phyloP scores from a whole-genome alignment of 2,329 filamentous ascomycete genomes.

The Arthrobotrys musiformis region DNA sequence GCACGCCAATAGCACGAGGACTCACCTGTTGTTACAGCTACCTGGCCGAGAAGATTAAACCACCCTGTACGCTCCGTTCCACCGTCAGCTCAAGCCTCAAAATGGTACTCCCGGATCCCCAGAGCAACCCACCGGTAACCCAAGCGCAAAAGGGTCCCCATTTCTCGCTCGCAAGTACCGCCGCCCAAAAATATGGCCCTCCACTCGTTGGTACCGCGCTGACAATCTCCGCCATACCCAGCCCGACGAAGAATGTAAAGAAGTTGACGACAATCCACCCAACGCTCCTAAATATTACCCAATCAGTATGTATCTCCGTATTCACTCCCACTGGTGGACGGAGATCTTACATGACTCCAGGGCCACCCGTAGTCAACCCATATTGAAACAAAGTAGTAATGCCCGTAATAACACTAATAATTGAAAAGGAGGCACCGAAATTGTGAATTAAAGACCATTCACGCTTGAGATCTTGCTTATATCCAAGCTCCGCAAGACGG shows the following conservation, averaged over 20 bases:
- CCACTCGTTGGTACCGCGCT: slow-evolving; percentile 71
- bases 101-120: slow-evolving; percentile 60
- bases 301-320: slow-evolving; percentile 7
- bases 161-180: slow-evolving; percentile 67
- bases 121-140: slow-evolving; percentile 63
- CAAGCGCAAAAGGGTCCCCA: slow-evolving; percentile 65
- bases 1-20: slow-evolving; percentile 56
- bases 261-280: slow-evolving; percentile 70
- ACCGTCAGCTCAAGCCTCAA: neutral
- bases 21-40: slow-evolving; percentile 67
- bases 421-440: slow-evolving; percentile 72
- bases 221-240: slow-evolving; percentile 71
- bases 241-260: slow-evolving; percentile 69
- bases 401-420: slow-evolving; percentile 72
- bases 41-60: slow-evolving; percentile 67
- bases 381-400: slow-evolving; percentile 71
- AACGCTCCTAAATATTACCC: slow-evolving; percentile 57
- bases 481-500: slow-evolving; percentile 69
- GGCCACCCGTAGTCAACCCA: slow-evolving; percentile 69
- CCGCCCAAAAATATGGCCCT: slow-evolving; percentile 72
- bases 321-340: neutral
- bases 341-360: slow-evolving; percentile 61
- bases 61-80: slow-evolving; percentile 46
- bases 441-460: slow-evolving; percentile 72
- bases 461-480: slow-evolving; percentile 70